Conservation (phyloP, 441 rosid species). For the Adansonia grandidieri region DNA sequence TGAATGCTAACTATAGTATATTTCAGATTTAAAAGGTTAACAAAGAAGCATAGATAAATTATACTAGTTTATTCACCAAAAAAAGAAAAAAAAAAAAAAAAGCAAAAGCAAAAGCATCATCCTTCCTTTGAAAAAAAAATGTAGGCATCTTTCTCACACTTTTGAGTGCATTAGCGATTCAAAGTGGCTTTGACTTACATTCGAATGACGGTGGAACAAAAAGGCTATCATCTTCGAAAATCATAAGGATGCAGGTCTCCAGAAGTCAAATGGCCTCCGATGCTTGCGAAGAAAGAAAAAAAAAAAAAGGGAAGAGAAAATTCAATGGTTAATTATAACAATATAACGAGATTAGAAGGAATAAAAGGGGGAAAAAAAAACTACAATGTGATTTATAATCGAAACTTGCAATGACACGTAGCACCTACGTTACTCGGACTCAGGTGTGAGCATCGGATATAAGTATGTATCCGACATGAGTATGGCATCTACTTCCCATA, state of each 20-base stretch:
- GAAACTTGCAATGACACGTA: not conserved
- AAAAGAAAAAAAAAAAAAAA: too few relatives aligned
- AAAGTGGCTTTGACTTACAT: not conserved
- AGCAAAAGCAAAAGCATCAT: too few relatives aligned
- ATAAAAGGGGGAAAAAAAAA: not conserved
- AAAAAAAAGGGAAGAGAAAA: not conserved
- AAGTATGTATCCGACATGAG: too few relatives aligned
- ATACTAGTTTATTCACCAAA: too few relatives aligned
- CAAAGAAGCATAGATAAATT: too few relatives aligned
- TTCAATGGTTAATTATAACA: not conserved
- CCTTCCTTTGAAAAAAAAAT: not conserved
- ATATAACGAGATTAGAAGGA: not conserved
- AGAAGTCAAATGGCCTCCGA: slow-evolving; percentile 60
- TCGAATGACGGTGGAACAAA: not conserved
- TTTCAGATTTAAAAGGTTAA: too few relatives aligned
- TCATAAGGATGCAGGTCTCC: slow-evolving; percentile 45
- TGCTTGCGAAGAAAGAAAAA: slow-evolving; percentile 40
- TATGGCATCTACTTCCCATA: too few relatives aligned
- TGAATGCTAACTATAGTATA: too few relatives aligned
- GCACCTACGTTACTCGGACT: too few relatives aligned
- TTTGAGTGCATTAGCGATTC: not conserved
- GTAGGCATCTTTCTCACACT: not conserved
- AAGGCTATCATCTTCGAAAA: not conserved
- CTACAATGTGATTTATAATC: not conserved
- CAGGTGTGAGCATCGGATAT: too few relatives aligned